phyloP scores from a whole-genome alignment of 768 basidiomycete genomes.

The Hydnomerulius pinastri region DNA sequence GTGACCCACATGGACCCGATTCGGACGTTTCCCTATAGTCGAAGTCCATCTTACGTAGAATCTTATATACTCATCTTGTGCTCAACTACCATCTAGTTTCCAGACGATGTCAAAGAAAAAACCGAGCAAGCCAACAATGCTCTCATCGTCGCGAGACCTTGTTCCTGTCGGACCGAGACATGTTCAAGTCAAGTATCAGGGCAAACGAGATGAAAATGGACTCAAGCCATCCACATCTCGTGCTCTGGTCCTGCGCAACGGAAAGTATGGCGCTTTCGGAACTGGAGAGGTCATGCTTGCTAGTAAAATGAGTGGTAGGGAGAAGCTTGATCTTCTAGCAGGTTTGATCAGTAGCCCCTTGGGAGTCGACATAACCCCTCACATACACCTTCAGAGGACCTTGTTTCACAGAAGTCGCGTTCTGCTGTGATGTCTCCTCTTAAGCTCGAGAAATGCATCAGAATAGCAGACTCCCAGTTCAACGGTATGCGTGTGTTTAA shows the following conservation, averaged over 20 bases:
- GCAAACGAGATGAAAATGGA: conserved; percentile 51
- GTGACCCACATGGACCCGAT: too few species aligned
- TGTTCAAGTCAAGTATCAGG: conserved; percentile 36
- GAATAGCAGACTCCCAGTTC: conserved; percentile 73
- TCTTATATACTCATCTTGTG: neutral
- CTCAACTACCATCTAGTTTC: too few species aligned
- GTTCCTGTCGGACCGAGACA: conserved; percentile 58
- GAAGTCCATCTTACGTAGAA: too few species aligned
- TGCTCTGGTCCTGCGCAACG: conserved; percentile 73
- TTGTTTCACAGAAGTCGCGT: conserved; percentile 51
- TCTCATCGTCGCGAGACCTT: conserved; percentile 42
- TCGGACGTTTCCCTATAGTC: too few species aligned
- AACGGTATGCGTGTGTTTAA: conserved; percentile 47
- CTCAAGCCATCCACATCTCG: conserved; percentile 67
- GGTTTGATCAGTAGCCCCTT: conserved; percentile 43
- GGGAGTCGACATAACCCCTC: neutral
- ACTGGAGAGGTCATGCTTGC: conserved; percentile 64
- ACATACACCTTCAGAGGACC: conserved; percentile 56
- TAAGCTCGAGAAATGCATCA: conserved; percentile 59
- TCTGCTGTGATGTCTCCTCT: conserved; percentile 67
- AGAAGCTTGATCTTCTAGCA: conserved; percentile 78
- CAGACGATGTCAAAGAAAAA: conserved; percentile 36
- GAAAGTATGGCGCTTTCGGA: conserved; percentile 71
- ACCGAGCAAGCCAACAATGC: conserved; percentile 10
- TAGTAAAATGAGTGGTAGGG: conserved; percentile 68